These are phyloP conservation scores for Suillus fuscotomentosus DNA, from an alignment of 768 basidiomycete genomes.

Conservation along the genomic window DNA sequence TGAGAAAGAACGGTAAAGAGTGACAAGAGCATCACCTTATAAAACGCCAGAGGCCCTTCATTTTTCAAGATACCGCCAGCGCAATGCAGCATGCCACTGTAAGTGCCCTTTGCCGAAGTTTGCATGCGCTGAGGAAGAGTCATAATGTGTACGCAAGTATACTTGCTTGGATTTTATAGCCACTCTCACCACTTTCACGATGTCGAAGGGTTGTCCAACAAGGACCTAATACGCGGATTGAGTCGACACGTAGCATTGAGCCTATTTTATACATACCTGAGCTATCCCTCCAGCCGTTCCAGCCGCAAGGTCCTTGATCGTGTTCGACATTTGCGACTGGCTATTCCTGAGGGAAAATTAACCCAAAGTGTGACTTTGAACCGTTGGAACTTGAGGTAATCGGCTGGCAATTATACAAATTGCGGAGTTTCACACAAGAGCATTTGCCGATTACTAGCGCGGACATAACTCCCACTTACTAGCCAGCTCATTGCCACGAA, in stretches of 20 bases:
- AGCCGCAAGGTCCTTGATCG: conserved; percentile 83
- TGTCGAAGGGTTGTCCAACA: conserved; percentile 94
- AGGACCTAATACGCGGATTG: conserved; percentile 54
- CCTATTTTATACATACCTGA: conserved; percentile 49
- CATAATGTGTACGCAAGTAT: conserved; percentile 14
- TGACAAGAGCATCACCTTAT: conserved; percentile 61
- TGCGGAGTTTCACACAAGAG: conserved; percentile 20
- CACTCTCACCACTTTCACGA: conserved; percentile 87
- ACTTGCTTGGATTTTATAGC: background rate
- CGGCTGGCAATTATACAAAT: conserved; percentile 1
- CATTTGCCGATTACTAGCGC: background rate
- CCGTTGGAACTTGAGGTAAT: background rate
- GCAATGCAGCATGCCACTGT: conserved; percentile 84
- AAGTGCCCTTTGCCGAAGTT: conserved; percentile 88
- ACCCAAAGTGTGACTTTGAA: background rate
- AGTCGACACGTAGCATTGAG: background rate
- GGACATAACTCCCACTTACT: background rate
- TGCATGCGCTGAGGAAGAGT: conserved; percentile 74
- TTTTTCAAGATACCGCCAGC: conserved; percentile 88
- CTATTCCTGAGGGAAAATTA: conserved; percentile 10
- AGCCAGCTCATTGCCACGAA: background rate
- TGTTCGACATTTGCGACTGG: conserved; percentile 41
- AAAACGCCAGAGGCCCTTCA: conserved; percentile 92
- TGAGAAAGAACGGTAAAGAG: conserved; percentile 1
- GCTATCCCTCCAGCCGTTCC: conserved; percentile 91